These are phyloP conservation scores for Kodamaea sp. DNA, from an alignment of 1,139 yeast species.

Conservation along the genomic window DNA sequence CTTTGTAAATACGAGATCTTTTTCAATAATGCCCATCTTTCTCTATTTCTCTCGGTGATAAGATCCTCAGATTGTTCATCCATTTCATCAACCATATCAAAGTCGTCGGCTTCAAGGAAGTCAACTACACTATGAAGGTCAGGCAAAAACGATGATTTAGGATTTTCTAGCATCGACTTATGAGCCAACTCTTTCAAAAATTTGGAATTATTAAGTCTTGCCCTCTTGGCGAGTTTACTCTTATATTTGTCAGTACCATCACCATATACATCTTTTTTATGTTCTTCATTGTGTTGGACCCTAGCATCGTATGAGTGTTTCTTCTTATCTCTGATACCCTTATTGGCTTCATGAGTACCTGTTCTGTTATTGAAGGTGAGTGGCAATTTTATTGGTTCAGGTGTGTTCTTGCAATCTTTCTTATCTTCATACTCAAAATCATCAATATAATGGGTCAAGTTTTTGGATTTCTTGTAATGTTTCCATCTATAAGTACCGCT, in stretches of 20 bases:
- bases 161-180: constrained; percentile 38
- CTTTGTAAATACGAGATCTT: constrained; percentile 66
- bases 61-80: constrained; percentile 40
- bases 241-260: constrained; percentile 64
- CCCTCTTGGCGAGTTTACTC: constrained; percentile 40
- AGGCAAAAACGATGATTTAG: constrained; percentile 49
- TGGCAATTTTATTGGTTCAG: constrained; percentile 42
- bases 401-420: constrained; percentile 21
- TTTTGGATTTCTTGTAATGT: constrained; percentile 24
- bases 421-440: constrained; percentile 30
- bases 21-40: constrained; percentile 67
- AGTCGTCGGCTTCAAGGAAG: constrained; percentile 48
- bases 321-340: constrained; percentile 81
- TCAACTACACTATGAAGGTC: constrained; percentile 51
- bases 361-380: constrained; percentile 83
- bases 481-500: constrained; percentile 51
- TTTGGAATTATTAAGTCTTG: constrained; percentile 51
- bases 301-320: constrained; percentile 78
- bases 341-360: constrained; percentile 69
- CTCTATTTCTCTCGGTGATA: constrained; percentile 47
- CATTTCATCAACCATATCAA: constrained; percentile 33
- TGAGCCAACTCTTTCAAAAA: constrained; percentile 55
- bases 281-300: constrained; percentile 62
- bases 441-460: constrained; percentile 11
- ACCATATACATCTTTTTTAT: constrained; percentile 72